phyloP scores from a whole-genome alignment of 2,329 filamentous ascomycete species.

The Coniochaeta sp. region DNA sequence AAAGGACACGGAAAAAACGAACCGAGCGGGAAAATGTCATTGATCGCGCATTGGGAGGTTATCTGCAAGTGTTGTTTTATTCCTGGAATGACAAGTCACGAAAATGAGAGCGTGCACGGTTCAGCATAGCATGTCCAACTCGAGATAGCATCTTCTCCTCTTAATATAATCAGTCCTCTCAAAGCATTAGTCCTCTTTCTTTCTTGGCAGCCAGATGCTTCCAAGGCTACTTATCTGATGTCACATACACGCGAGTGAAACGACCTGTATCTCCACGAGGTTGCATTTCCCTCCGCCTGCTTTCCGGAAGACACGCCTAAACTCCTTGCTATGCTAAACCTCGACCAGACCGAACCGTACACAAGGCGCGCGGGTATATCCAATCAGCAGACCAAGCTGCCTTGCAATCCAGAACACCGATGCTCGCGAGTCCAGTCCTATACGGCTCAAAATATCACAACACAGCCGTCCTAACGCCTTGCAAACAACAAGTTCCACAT shows the following conservation, averaged over 20 bases:
- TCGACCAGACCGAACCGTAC: not conserved
- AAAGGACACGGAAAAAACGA: not conserved
- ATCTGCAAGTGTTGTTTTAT: not conserved
- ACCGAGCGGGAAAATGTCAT: not conserved
- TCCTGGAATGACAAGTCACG: not conserved
- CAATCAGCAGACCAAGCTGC: not conserved
- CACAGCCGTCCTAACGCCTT: not conserved
- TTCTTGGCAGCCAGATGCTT: no score
- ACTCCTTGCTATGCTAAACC: not conserved
- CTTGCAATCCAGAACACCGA: not conserved
- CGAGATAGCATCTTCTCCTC: not conserved
- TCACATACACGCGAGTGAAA: no score
- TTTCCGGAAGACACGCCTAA: not conserved
- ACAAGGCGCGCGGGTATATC: not conserved
- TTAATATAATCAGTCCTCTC: not conserved
- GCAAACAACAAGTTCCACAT: not conserved
- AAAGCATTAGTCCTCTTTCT: not conserved
- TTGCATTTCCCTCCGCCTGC: no score
- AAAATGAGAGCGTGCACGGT: not conserved
- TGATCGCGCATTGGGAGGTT: not conserved
- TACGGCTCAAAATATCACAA: no score
- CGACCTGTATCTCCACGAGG: no score
- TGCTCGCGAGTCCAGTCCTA: no score
- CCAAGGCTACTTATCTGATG: no score
- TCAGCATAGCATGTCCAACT: not conserved